Base-by-base conservation (phyloP, 495 filamentous ascomycete genomes). In the Tuber aestivum region DNA sequence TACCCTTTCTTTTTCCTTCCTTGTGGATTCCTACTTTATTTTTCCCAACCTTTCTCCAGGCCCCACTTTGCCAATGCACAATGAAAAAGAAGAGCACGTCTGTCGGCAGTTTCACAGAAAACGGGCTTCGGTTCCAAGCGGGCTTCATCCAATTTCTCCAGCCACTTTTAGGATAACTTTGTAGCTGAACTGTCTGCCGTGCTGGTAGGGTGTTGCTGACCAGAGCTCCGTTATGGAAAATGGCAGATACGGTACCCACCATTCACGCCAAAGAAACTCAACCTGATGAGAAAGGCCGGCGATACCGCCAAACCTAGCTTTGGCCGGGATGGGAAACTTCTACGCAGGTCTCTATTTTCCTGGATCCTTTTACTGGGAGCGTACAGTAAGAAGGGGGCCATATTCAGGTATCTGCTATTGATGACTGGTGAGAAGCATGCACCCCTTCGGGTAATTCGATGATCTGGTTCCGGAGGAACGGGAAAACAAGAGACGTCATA, bases 161-260 rank as follows among this genome's bases (percentile, higher is more conserved):
- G 27, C 27, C 16, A 27, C 14, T 65, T 65, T 65, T 35, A 65
- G 27, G 56, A 65, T 65, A 35, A 12, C 14, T 65, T 5, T 65
- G 56, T 35, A 65, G 50, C 27, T 35, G 56, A 65, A 32, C n/a
- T n/a, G n/a, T n/a, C n/a, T n/a, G n/a, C n/a, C 23, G 27, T 32
- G 27, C 12, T 32, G 3, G 45, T n/a, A 16, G 12, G 27, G 56
- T 35, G 27, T 35, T 65, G 56, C 27, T 65, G 8, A 65, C 27
- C 27, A 35, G 12, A 65, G 27, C 56, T 35, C 56, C 27, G 3
- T 65, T 65, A 6, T 65, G 56, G 56, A 65, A 65, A 65, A 65
- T 35, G 56, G 35, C 9, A 76, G 75, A 79, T 79, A 16, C 72
- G 79, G 40, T 82, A 82, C 45, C 72, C 79, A 9, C 80, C 80